Evolutionary conservation across 352 stramenopile genomes (phyloP).

Genomic region (Globisporangium cederbergense): DNA sequence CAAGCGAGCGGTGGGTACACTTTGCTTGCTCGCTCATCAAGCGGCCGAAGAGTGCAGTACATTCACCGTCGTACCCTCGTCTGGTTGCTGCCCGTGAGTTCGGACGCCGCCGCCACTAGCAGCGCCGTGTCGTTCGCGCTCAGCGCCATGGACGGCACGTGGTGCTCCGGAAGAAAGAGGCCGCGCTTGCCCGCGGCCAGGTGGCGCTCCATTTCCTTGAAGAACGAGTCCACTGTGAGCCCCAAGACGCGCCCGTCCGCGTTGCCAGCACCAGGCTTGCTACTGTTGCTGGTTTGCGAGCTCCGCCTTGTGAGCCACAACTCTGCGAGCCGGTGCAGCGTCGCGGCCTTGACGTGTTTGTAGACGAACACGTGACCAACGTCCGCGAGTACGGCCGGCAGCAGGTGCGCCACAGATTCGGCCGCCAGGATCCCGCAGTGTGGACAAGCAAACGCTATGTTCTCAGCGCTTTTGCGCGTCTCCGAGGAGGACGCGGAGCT

Average conservation of each 20-base stretch:
- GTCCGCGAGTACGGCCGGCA: conserved; percentile 11
- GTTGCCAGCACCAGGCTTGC: conserved; percentile 8
- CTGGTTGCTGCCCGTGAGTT: neutral
- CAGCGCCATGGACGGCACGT: conserved; percentile 45
- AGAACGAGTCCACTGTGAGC: conserved; percentile 60
- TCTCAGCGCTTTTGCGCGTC: conserved; percentile 10
- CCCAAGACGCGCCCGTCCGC: conserved; percentile 28
- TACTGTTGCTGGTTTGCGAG: neutral
- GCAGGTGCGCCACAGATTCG: conserved; percentile 4
- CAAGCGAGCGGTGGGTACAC: neutral
- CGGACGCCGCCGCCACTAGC: neutral
- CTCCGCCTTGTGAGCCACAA: conserved; percentile 6
- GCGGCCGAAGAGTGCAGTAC: conserved; percentile 8
- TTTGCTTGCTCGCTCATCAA: neutral
- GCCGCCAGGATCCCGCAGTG: conserved; percentile 45
- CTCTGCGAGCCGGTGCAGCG: conserved; percentile 26
- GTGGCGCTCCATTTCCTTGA: conserved; percentile 51
- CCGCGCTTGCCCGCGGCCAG: conserved; percentile 46
- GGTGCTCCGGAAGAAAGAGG: conserved; percentile 37
- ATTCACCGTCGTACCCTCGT: neutral
- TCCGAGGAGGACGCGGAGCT: conserved; percentile 23
- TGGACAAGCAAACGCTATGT: conserved; percentile 38
- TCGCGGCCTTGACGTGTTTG: conserved; percentile 25
- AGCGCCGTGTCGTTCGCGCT: conserved; percentile 45
- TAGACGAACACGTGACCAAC: conserved; percentile 18